phyloP scores from a whole-genome alignment of 2,329 filamentous ascomycete species.

The Orbilia ellipsospora region DNA sequence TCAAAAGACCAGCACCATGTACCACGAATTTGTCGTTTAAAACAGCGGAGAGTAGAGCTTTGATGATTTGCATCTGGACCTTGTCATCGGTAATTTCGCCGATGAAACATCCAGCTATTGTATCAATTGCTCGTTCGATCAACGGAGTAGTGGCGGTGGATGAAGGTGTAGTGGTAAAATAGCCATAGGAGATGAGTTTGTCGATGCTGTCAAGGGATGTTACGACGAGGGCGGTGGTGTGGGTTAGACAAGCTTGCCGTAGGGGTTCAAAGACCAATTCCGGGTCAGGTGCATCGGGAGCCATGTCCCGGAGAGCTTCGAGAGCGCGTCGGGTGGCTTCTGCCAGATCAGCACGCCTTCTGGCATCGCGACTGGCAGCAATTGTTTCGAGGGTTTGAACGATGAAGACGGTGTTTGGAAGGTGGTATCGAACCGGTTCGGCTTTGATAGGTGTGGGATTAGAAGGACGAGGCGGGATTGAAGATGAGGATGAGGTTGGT shows the following conservation, averaged over 20 bases:
- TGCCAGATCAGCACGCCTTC: constrained; percentile 83
- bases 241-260: constrained; percentile 86
- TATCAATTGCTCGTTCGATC: constrained; percentile 97
- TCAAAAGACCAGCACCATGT: constrained; percentile 92
- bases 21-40: constrained; percentile 99
- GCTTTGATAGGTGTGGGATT: constrained; percentile 39
- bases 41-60: constrained; percentile 92
- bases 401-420: constrained; percentile 86
- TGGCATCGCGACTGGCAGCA: constrained; percentile 87
- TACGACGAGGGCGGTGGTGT: constrained; percentile 85
- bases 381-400: constrained; percentile 93
- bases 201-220: constrained; percentile 96
- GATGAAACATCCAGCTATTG: constrained; percentile 99
- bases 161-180: constrained; percentile 74
- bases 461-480: constrained; percentile 31
- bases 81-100: constrained; percentile 92
- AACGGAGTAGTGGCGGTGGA: constrained; percentile 70
- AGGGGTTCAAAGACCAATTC: constrained; percentile 92
- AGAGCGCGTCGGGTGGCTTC: constrained; percentile 85
- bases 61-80: constrained; percentile 97
- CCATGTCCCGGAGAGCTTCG: constrained; percentile 84
- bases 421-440: constrained; percentile 38
- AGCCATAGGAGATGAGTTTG: constrained; percentile 98
- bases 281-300: constrained; percentile 80
- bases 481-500: constrained; percentile 45